A percentile compares a stretch with the other conserved stretches of the same genome.
phyloP scores from a whole-genome alignment of 148 eudicot genomes.

The Dysphania ambrosioides region DNA sequence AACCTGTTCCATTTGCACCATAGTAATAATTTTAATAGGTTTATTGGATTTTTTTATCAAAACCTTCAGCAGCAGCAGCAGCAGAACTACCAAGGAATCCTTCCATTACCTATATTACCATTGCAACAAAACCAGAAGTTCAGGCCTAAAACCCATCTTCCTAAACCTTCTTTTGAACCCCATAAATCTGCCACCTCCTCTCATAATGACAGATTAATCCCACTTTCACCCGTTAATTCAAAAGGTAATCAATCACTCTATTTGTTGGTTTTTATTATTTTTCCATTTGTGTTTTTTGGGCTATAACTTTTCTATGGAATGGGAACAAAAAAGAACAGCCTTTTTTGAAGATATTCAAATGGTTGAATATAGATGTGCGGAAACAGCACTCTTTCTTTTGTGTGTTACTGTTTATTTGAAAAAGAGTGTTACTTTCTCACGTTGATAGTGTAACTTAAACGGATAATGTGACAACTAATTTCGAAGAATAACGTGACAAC shows the following conservation, averaged over 20 bases:
- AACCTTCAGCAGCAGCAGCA: constrained; percentile 39
- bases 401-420: neutral
- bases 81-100: constrained; percentile 51
- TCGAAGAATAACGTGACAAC: too few relatives aligned
- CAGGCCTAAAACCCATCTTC: constrained; percentile 43
- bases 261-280: neutral
- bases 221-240: constrained; percentile 29
- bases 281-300: neutral
- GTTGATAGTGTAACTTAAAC: neutral
- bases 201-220: constrained; percentile 26
- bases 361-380: constrained; percentile 18
- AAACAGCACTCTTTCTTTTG: constrained; percentile 24
- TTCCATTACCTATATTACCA: constrained; percentile 68
- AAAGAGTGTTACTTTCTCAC: neutral
- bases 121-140: constrained; percentile 49
- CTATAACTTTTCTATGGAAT: neutral
- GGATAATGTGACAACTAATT: too few relatives aligned
- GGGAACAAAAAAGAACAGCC: constrained; percentile 7
- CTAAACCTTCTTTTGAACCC: constrained; percentile 38
- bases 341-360: constrained; percentile 19
- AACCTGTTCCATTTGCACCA: constrained; percentile 28
- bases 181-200: constrained; percentile 34
- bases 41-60: constrained; percentile 42
- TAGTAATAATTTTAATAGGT: constrained; percentile 35
- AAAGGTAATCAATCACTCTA: constrained; percentile 38